phyloP scores from a whole-genome alignment of 371 early-diverging fungal species.

The Actinomortierella ambigua region DNA sequence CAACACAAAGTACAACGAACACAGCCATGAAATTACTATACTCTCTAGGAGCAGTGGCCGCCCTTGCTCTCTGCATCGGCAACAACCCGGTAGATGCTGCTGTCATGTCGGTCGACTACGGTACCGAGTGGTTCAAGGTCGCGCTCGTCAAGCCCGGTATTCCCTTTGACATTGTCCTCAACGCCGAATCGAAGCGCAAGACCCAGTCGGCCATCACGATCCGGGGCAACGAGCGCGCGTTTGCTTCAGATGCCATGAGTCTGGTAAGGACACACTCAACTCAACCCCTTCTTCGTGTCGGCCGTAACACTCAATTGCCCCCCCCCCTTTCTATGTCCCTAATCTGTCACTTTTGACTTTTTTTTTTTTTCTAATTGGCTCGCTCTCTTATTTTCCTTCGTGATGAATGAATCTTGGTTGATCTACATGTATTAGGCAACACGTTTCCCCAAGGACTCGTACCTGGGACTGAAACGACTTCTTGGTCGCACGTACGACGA shows the following conservation, averaged over 20 bases:
- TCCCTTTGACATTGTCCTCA: slow-evolving; percentile 92
- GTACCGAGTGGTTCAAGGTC: slow-evolving; percentile 96
- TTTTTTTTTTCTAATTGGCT: not conserved
- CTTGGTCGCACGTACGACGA: slow-evolving; percentile 80
- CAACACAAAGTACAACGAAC: slow-evolving; percentile 9
- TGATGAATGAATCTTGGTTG: too few relatives aligned
- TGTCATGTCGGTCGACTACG: slow-evolving; percentile 96
- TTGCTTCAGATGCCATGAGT: slow-evolving; percentile 87
- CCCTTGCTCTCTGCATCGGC: slow-evolving; percentile 37
- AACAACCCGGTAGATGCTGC: slow-evolving; percentile 52
- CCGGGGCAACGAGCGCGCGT: slow-evolving; percentile 80
- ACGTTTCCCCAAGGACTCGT: slow-evolving; percentile 85
- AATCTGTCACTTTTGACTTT: not conserved
- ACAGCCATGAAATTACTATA: slow-evolving; percentile 25
- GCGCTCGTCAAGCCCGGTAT: slow-evolving; percentile 91
- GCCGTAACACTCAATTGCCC: not conserved
- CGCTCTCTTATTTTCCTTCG: not conserved
- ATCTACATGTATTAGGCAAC: slow-evolving; percentile 66
- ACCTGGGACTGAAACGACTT: slow-evolving; percentile 80
- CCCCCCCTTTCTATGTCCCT: not conserved
- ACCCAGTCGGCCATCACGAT: slow-evolving; percentile 85
- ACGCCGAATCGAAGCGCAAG: slow-evolving; percentile 94
- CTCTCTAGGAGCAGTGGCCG: slow-evolving; percentile 42
- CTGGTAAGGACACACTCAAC: slow-evolving; percentile 58
- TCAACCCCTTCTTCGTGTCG: not conserved